Base-by-base conservation (phyloP, 208 protist genomes). In the Trypanosoma rangeli region DNA sequence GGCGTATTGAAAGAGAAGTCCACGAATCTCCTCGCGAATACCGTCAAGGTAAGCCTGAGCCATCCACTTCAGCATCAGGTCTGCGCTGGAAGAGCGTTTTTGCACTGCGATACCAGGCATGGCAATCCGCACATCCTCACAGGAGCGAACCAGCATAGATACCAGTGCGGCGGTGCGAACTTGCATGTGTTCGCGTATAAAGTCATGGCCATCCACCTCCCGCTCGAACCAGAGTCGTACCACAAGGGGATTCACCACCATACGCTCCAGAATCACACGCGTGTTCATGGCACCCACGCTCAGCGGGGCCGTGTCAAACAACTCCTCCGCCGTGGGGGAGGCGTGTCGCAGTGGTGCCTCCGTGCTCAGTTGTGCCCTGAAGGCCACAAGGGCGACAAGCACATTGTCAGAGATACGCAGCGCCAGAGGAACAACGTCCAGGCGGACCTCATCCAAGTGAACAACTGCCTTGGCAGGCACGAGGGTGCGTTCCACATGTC, bases 181-280 rank as follows among this genome's bases (percentile, higher is more conserved):
- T 65, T 75, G 70, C 24, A 96, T 70, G 58, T 85, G 78, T 46
- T 97, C 85, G 35, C 86, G 80, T 73, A 97, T 85, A 66, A 97
- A 89, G 75, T 94, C 75, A 68, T 86, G 76, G 39, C 84, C 85
- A 24, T 85, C 86, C 12, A 57, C 66, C 52, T 94, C 89, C 7
- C 92, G 89, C 1, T 80, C 83, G 44, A 93, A 80, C 92, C 92
- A 97, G 31, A 97, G 60, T 15, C 89, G 92, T 31, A 94, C 52
- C 20, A 89, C 55, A 26, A 97, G 76, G 10, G 92, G 92, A 79
- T 97, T 94, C 29, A 94, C 80, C 56, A 97, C 88, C 64, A 97
- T 84, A n/a, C 82, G 76, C 53, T 93, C 84, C n/a, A 97, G 22
- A 56, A 87, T 80, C 46, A 97, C 57, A 58, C 70, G 80, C 52